Base-by-base conservation (phyloP, 768 basidiomycete species). In the Auriscalpium microsporum region DNA sequence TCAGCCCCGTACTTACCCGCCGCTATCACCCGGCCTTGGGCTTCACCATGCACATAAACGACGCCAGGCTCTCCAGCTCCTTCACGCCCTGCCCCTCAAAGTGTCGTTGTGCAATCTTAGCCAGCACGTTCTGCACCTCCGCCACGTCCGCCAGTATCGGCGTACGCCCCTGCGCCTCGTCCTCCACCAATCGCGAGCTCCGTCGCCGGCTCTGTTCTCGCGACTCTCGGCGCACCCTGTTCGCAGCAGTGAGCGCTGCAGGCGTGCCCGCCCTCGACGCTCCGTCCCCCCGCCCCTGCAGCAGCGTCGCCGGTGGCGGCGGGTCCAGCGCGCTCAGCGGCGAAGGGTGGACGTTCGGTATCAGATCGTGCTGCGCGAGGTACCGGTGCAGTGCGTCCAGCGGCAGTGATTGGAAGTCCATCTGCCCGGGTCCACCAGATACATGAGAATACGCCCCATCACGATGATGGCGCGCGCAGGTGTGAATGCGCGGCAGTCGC, bases 61-160 rank as follows among this genome's bases (percentile, higher is more conserved):
- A 79, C 17, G 87, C 86, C 42, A 91, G 72, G n/a, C 83, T 86
- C 57, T 91, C 90, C 48, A 88, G 82, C 68, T 92, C 90, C 67
- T 84, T 84, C 51, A 83, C 75, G 11, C 75, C 74, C 55, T 80
- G 73, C 40, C 85, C 81, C 55, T 79, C 74, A 66, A 89, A 91
- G 68, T 92, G 90, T 53, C 75, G 75, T 63, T 89, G 84, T 2
- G 82, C 87, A 42, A 92, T 76, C 8, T 72, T 70, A 2, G 89
- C 89, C 36, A 92, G 69, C 45, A 86, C 76, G 0, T 67, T 72
- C 56, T 89, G 84, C 14, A 89, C 72, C 38, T 90, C 88, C 36
- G 74, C 76, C 11, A 85, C 65, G 65, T 92, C 90, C 10, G 84
- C 78, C 54, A 90, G 67, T 52, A 90, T 79, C 2, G 88, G 85